Base-by-base conservation (phyloP, 176 grass and related monocot species). In the Puya raimondii region DNA sequence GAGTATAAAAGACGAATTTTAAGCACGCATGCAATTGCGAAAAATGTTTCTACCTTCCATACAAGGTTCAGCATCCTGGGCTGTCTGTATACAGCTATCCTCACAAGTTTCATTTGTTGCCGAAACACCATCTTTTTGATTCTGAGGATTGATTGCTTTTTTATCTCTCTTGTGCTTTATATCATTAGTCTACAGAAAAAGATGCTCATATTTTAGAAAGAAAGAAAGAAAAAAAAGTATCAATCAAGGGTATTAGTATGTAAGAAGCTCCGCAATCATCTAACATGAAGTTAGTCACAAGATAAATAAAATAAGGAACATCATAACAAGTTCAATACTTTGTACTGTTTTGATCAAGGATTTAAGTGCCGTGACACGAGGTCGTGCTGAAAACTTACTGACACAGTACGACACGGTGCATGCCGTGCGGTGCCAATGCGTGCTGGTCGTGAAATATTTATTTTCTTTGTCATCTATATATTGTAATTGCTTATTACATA, bases 101-200 rank as follows among this genome's bases (percentile, higher is more conserved):
- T 86, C 49, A 14, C 81, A 69, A 64, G 68, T 76, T 4, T 66
- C 72, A 66, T 71, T 66, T 72, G 79, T 74, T 78, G 78, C 82
- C 47, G 75, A 80, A 82, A 66, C 65, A 27, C 73, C 16, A 61
- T 77, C 78, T 33, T 63, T 71, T 66, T 79, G 65, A 64, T 73
- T 76, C 18, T 50, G 74, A 59, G 52, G 29, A 54, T 64, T 65
- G 17, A 69, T 25, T 65, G 69, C 72, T 52, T 75, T 87, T 53
- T 56, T 73, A 68, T 83, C 53, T 56, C 72, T 52, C 61, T 76
- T 80, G 68, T 4, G 20, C 11, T 72, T 80, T 54, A 10, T 56
- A 25, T 82, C 83, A 25, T 85, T 78, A 18, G 47, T 72, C 88
- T 91, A 61, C 17, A 77, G 13, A 65, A 77, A 26, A n/a, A n/a